A percentile compares a stretch with the other conserved stretches of the same genome.
Evolutionary conservation across 345 rosid species (phyloP).

Genomic region (Euclidium syriacum): DNA sequence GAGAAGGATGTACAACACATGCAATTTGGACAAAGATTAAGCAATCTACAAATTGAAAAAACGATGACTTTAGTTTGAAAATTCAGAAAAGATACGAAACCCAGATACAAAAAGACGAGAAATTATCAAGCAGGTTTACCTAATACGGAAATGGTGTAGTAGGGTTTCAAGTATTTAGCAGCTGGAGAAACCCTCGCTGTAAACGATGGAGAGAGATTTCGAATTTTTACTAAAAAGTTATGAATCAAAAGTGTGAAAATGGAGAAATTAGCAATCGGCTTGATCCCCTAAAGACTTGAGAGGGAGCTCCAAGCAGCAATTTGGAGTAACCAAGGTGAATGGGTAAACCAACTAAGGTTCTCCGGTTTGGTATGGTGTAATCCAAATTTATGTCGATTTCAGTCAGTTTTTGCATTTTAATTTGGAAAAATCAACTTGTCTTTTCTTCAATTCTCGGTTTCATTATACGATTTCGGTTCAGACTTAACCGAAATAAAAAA

Average conservation of each 20-base stretch:
- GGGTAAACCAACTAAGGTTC: conserved; percentile 3
- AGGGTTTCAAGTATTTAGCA: not conserved
- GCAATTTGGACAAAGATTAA: not conserved
- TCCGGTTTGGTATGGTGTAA: conserved; percentile 13
- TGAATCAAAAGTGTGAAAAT: not conserved
- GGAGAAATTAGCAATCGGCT: not conserved
- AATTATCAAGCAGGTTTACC: not conserved
- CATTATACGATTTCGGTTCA: too few species aligned
- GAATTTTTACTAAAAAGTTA: not conserved
- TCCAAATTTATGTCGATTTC: not conserved
- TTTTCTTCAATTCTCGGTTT: not conserved
- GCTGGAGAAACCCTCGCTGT: not conserved
- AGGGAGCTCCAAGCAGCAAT: not conserved
- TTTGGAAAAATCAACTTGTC: too few species aligned
- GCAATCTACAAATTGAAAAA: not conserved
- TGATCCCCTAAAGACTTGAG: not conserved
- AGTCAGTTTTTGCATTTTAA: not conserved
- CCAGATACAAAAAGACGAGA: not conserved
- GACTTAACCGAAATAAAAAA: not conserved
- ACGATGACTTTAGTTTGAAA: not conserved
- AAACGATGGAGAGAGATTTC: not conserved
- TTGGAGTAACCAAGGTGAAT: not conserved
- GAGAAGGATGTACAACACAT: conserved; percentile 9
- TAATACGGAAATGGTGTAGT: not conserved
- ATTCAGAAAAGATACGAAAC: not conserved